Conservation (phyloP, 139 green algal genomes). For the Desmodesmus armatus region DNA sequence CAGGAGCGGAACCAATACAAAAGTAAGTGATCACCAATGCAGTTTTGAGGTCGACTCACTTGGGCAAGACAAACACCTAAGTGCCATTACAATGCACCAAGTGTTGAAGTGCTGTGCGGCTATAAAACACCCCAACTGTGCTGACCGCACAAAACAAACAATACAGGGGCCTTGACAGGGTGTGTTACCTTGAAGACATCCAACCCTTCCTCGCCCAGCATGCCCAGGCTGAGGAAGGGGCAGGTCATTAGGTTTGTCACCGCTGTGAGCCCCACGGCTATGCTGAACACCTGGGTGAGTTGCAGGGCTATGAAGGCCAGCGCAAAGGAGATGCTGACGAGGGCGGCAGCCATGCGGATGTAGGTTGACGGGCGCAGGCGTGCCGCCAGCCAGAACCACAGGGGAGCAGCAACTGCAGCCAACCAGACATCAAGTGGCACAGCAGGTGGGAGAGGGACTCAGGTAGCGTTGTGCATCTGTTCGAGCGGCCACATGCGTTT, state of each 20-base stretch:
- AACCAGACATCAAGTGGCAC: background rate
- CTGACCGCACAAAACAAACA: background rate
- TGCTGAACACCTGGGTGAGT: background rate
- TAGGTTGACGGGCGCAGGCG: background rate
- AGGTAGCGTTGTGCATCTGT: background rate
- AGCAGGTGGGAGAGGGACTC: no score
- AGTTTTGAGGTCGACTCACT: no score
- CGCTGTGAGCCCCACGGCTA: background rate
- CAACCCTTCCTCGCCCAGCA: conserved; percentile 12
- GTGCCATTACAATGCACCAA: background rate
- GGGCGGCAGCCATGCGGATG: background rate
- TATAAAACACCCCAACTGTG: background rate
- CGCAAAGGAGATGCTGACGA: background rate
- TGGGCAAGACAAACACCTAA: background rate
- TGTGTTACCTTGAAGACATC: background rate
- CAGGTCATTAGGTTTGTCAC: background rate
- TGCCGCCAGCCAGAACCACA: background rate
- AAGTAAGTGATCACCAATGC: background rate
- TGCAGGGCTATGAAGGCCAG: conserved; percentile 1
- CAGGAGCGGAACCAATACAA: background rate
- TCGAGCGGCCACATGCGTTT: no score
- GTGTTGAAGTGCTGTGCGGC: background rate
- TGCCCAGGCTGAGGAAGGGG: background rate
- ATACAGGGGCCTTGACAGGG: background rate
- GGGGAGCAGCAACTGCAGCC: background rate